Evolutionary conservation across 805 yeast genomes (phyloP).

Genomic region (Naumovozyma dairenensis): DNA sequence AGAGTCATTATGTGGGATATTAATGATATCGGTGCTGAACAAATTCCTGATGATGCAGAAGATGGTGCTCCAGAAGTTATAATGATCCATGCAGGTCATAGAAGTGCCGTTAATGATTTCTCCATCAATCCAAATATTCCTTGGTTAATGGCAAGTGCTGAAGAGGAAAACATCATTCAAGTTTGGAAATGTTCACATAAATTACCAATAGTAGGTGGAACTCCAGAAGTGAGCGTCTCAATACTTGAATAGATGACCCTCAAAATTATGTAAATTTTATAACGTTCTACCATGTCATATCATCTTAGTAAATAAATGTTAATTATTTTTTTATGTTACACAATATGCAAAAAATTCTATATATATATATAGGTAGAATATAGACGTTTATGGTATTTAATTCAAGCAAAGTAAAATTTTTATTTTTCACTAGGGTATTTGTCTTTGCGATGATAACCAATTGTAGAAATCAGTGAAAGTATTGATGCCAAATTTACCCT

Average conservation of each 20-base stretch:
- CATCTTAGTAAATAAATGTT: too few relatives aligned
- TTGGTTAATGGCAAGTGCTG: constrained; percentile 61
- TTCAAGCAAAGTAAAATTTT: too few relatives aligned
- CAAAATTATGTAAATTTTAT: too few relatives aligned
- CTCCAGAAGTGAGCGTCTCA: constrained; percentile 7
- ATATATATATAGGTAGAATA: too few relatives aligned
- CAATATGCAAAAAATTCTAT: too few relatives aligned
- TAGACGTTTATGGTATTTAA: too few relatives aligned
- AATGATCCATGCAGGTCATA: constrained; percentile 91
- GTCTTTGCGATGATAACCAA: constrained; percentile 66
- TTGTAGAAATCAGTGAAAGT: constrained; percentile 71
- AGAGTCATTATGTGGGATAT: constrained; percentile 78
- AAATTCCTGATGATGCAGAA: constrained; percentile 76
- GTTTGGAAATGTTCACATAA: constrained; percentile 36
- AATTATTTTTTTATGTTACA: too few relatives aligned
- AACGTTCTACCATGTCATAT: too few relatives aligned
- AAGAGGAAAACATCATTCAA: constrained; percentile 37
- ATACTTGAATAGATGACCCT: too few relatives aligned
- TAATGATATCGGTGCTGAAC: constrained; percentile 71
- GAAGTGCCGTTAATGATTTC: constrained; percentile 64
- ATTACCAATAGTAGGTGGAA: constrained; percentile 25
- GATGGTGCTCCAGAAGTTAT: constrained; percentile 84
- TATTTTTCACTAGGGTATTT: too few relatives aligned
- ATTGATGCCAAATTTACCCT: constrained; percentile 20
- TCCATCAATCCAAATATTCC: constrained; percentile 57